Evolutionary conservation across 768 basidiomycete genomes (phyloP).

Genomic region (Mycena latifolia): DNA sequence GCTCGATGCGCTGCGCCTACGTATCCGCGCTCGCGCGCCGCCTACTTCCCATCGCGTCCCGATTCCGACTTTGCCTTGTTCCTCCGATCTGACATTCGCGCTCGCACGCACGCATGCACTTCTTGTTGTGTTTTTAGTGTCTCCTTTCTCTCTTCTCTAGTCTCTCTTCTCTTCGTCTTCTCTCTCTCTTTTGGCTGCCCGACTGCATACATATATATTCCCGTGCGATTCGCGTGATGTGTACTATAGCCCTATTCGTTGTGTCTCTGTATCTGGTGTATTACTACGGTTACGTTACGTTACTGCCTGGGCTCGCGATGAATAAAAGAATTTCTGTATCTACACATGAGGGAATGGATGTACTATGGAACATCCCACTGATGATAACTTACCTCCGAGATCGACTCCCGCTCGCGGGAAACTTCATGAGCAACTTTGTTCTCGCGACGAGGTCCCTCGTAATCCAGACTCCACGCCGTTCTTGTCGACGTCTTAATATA

Average conservation of each 20-base stretch:
- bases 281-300: constrained; percentile 9
- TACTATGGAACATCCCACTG: no score
- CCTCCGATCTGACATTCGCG: background rate
- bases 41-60: background rate
- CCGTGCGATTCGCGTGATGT: background rate
- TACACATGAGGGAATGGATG: no score
- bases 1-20: no score
- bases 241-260: constrained; percentile 1
- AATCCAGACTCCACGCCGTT: no score
- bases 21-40: background rate
- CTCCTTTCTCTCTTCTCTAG: background rate
- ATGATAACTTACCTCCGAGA: no score
- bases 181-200: background rate
- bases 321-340: background rate
- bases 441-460: no score
- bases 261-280: constrained; percentile 13
- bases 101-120: background rate
- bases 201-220: constrained; percentile 1
- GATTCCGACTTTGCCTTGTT: background rate
- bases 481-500: no score
- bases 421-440: no score
- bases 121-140: constrained; percentile 15
- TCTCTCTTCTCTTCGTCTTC: background rate
- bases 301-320: background rate
- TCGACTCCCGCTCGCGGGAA: no score